phyloP scores from a whole-genome alignment of 345 rosid species.

The Gossypium mustelinum region DNA sequence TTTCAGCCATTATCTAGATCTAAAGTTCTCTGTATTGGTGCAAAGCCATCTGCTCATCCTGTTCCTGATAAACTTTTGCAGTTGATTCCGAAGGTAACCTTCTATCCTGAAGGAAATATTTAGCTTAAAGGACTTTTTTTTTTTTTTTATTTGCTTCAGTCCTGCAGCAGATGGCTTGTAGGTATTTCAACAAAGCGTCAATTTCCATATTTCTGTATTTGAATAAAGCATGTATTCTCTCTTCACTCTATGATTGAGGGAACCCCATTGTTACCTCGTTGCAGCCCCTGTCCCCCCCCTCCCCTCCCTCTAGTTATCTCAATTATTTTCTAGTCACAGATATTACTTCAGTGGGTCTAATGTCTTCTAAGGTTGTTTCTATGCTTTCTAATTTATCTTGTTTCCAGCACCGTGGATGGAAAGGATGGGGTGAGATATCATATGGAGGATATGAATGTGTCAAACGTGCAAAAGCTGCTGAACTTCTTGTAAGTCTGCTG shows the following conservation, averaged over 20 bases:
- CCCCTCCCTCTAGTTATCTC: not conserved
- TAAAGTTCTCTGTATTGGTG: slow-evolving; percentile 66
- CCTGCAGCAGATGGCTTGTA: not conserved
- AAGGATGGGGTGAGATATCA: slow-evolving; percentile 96
- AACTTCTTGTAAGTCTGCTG: slow-evolving; percentile 57
- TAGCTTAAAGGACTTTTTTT: not conserved
- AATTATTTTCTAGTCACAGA: not conserved
- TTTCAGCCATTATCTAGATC: slow-evolving; percentile 58
- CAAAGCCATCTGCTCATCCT: slow-evolving; percentile 51
- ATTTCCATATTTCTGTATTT: not conserved
- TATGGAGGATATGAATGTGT: slow-evolving; percentile 78
- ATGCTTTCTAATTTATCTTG: not conserved
- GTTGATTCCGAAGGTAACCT: slow-evolving; percentile 62
- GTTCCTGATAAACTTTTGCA: slow-evolving; percentile 70
- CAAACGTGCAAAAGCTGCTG: slow-evolving; percentile 80
- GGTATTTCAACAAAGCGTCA: not conserved
- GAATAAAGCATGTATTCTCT: not conserved
- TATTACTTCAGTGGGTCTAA: not conserved
- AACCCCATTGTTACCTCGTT: not conserved
- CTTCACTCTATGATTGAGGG: not conserved
- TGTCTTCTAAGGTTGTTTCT: not conserved
- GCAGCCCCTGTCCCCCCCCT: not conserved
- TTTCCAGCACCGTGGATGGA: slow-evolving; percentile 83
- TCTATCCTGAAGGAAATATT: slow-evolving; percentile 7
- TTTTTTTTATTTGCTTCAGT: not conserved